Percentiles rank a stretch among this genome's conserved stretches.
Evolutionary conservation across 352 stramenopile species (phyloP).

Genomic region (Globisporangium yorkense): DNA sequence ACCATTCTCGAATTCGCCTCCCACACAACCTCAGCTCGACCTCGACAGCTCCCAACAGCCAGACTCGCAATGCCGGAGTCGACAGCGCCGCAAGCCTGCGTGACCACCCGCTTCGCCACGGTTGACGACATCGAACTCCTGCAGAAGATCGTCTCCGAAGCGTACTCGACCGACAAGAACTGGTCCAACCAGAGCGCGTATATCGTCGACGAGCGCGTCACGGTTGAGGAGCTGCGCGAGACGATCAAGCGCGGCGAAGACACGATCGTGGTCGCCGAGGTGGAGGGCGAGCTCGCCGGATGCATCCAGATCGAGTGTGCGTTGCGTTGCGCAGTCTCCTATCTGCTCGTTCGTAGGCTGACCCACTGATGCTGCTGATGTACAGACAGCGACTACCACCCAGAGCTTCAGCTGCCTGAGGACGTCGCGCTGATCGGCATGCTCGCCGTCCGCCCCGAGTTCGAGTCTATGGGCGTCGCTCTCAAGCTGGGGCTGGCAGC

Average conservation of each 20-base stretch:
- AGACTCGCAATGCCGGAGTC: background rate
- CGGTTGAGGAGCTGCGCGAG: slow-evolving; percentile 1
- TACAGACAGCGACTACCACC: background rate
- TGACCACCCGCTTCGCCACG: too few relatives aligned
- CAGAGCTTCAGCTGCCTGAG: background rate
- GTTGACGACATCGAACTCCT: background rate
- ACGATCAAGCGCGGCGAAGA: slow-evolving; percentile 1
- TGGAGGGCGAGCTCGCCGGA: too few relatives aligned
- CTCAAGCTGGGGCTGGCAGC: slow-evolving; percentile 1
- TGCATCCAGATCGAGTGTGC: too few relatives aligned
- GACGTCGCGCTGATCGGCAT: slow-evolving; percentile 3
- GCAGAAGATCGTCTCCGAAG: background rate
- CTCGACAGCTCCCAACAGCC: background rate
- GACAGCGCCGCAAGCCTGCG: too few relatives aligned
- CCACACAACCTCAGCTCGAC: too few relatives aligned
- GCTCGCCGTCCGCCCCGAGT: slow-evolving; percentile 9
- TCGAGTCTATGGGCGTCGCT: slow-evolving; percentile 6
- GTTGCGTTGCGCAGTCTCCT: too few relatives aligned
- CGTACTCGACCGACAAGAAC: slow-evolving; percentile 4
- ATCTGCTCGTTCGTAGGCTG: background rate
- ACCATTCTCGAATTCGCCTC: too few relatives aligned
- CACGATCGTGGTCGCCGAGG: too few relatives aligned
- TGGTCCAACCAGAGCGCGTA: slow-evolving; percentile 3
- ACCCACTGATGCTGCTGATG: background rate
- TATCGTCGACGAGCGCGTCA: slow-evolving; percentile 5